These are phyloP conservation scores for Mucor plumbeus DNA, from an alignment of 371 early-diverging fungal genomes.

Conservation along the genomic window DNA sequence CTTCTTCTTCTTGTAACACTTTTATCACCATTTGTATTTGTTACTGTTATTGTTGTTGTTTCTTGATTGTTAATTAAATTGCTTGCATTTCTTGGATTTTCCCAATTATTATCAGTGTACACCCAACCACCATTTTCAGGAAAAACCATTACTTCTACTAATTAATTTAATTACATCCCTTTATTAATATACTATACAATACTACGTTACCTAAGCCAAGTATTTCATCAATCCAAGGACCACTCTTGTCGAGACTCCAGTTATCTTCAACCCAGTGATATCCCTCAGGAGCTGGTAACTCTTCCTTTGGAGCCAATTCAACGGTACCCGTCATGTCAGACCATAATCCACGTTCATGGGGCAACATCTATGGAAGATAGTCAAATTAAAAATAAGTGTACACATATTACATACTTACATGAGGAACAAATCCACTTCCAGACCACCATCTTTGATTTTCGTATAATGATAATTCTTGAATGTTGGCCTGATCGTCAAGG, in stretches of 20 bases:
- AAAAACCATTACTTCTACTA: slow-evolving; percentile 28
- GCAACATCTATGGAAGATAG: slow-evolving; percentile 18
- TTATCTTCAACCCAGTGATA: slow-evolving; percentile 50
- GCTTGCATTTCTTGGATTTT: slow-evolving; percentile 19
- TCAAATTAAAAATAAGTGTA: background rate
- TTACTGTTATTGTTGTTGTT: background rate
- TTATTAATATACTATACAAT: background rate
- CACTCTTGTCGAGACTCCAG: slow-evolving; percentile 48
- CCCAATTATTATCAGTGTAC: slow-evolving; percentile 38
- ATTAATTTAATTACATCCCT: background rate
- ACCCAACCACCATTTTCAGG: slow-evolving; percentile 46
- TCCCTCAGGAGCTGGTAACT: slow-evolving; percentile 43
- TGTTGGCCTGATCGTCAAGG: slow-evolving; percentile 27
- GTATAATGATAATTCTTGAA: slow-evolving; percentile 41
- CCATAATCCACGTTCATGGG: slow-evolving; percentile 40
- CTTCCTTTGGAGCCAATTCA: slow-evolving; percentile 36
- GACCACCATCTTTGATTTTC: slow-evolving; percentile 57
- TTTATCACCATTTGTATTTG: background rate
- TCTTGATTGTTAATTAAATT: background rate
- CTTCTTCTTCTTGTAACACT: slow-evolving; percentile 30
- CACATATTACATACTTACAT: slow-evolving; percentile 26
- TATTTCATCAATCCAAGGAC: slow-evolving; percentile 52
- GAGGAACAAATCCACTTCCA: slow-evolving; percentile 49
- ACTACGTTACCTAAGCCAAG: slow-evolving; percentile 40
- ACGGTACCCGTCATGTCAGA: slow-evolving; percentile 42